Evolutionary conservation across 805 yeast genomes (phyloP).

Genomic region (Ogataea trehalophila): DNA sequence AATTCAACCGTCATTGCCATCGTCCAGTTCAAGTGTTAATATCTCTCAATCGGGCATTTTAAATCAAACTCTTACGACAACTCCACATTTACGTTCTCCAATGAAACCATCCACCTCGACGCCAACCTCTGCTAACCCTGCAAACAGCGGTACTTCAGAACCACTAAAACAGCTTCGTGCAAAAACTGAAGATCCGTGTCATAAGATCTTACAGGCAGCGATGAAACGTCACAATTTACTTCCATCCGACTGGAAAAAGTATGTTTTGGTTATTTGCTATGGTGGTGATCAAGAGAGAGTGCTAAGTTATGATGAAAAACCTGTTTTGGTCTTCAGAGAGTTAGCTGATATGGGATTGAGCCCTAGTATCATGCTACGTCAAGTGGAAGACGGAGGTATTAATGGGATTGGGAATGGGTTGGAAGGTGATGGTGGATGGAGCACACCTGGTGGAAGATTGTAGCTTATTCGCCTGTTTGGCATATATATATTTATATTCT

Average conservation of each 20-base stretch:
- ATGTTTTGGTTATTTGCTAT: constrained; percentile 83
- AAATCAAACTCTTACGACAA: not conserved
- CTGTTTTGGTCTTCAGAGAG: constrained; percentile 80
- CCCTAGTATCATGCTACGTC: constrained; percentile 90
- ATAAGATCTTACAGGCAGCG: constrained; percentile 81
- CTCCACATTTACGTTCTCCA: not conserved
- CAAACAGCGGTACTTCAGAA: constrained; percentile 32
- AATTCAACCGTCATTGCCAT: not conserved
- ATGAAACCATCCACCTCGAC: not conserved
- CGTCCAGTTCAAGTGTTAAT: not conserved
- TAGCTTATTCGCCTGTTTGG: constrained; percentile 7
- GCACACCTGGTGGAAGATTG: constrained; percentile 40
- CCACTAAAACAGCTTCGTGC: constrained; percentile 82
- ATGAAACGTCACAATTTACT: constrained; percentile 78
- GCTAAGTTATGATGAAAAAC: constrained; percentile 78
- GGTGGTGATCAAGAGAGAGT: constrained; percentile 90
- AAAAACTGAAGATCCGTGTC: constrained; percentile 86
- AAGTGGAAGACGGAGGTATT: constrained; percentile 53
- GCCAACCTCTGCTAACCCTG: not conserved
- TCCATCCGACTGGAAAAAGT: constrained; percentile 79
- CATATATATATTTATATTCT: too few relatives aligned
- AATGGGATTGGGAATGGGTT: too few relatives aligned
- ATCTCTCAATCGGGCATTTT: not conserved
- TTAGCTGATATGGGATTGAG: constrained; percentile 78
- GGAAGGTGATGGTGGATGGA: too few relatives aligned